Evolutionary conservation across 1,284 basidiomycete genomes (phyloP), one percentile per base, ranked within the genome.

Genomic region (Psilocybe mexicana): DNA sequence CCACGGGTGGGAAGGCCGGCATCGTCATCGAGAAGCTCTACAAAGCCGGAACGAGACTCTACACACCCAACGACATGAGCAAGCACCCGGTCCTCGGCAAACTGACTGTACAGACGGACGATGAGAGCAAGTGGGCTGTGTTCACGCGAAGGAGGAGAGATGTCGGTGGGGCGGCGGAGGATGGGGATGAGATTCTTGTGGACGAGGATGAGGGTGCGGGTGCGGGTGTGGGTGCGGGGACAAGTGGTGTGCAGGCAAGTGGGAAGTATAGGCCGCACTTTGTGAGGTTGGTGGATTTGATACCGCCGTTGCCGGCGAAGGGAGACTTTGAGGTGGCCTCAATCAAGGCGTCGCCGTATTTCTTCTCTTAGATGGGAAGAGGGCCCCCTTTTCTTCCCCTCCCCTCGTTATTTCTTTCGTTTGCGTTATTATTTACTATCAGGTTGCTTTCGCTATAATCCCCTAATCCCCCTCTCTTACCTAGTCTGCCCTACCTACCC

Each of bases 321-420:
- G 97, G 96, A 59, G 78, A 82, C 57, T 98, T 99, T 72, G 85
- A 95, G 66, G 94, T 99, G 60, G 79, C 86, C 68, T 83, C 82
- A 62, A 96, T 98, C 75, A 88, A 89, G 70, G 74, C 86, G 50
- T 93, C 90, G 43, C 79, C 82, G 47, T 98, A 97, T 74, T 98
- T 98, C 84, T 97, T 96, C 80, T 93, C 92, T 49, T 94, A 79
- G 72, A 18, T 28, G 24, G 12, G 14, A 2, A 10, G 10, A 8
- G 2, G 5, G 3, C 40, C 35, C 5, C 18, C 24, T 2, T 42
- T 51, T 33, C n/a, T 14, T 38, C 42, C 36, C 28, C 43, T 26
- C 18, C 52, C 42, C 40, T 33, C 23, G 28, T 43, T 12, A 50
- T 30, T 46, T 43, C 30, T 44, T 8, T 1, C 42, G 49, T 24